Conservation (phyloP, 164 flowering plant species). For the Vitis riparia region DNA sequence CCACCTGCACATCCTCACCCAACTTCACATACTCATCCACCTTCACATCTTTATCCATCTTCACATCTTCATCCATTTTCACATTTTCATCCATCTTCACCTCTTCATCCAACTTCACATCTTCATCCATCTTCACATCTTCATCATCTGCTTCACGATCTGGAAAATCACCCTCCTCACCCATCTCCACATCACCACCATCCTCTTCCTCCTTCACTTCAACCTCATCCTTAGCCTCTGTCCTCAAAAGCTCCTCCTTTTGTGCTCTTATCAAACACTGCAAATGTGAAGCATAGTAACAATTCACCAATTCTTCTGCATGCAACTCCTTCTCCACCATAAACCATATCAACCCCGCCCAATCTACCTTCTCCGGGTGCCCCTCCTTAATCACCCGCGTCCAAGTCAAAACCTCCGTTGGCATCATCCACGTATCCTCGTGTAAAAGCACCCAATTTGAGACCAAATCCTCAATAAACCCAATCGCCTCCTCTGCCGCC, state of each 20-base stretch:
- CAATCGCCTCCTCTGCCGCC: conserved; percentile 41
- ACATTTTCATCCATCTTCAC: conserved; percentile 12
- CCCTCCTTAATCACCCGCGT: conserved; percentile 55
- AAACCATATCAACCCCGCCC: conserved; percentile 80
- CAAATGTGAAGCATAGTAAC: conserved; percentile 58
- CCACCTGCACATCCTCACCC: conserved; percentile 5
- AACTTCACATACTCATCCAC: conserved; percentile 16
- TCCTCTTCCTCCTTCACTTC: conserved; percentile 12
- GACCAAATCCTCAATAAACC: conserved; percentile 57
- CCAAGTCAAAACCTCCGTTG: conserved; percentile 55
- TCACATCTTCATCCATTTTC: conserved; percentile 8
- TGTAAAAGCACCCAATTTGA: conserved; percentile 82
- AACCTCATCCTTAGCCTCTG: conserved; percentile 19
- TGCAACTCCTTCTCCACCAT: conserved; percentile 92
- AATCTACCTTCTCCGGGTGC: conserved; percentile 72
- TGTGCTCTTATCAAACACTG: conserved; percentile 72
- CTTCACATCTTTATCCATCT: conserved; percentile 1
- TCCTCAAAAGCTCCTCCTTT: conserved; percentile 40
- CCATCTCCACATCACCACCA: conserved; percentile 21
- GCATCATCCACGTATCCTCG: conserved; percentile 76
- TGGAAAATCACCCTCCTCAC: conserved; percentile 7
- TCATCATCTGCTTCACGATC: conserved; percentile 15
- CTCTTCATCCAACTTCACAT: neutral
- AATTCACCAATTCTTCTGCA: conserved; percentile 19
- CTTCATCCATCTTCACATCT: conserved; percentile 13